Conservation (phyloP, 2,329 filamentous ascomycete species). For the Ascochyta pisi region DNA sequence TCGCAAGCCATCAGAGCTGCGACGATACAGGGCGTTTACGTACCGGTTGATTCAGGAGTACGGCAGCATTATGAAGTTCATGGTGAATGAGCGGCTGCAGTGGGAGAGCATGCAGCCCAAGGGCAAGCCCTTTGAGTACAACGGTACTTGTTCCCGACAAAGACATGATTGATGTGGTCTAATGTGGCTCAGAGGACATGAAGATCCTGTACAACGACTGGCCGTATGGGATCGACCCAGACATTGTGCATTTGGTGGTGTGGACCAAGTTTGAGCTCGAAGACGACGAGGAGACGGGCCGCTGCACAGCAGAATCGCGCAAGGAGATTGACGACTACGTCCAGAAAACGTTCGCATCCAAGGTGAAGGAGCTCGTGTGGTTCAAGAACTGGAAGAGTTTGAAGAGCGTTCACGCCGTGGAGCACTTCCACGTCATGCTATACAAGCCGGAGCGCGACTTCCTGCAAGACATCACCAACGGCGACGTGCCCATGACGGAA, state of each 20-base stretch:
- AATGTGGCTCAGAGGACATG: constrained; percentile 61
- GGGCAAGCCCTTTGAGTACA: constrained; percentile 53
- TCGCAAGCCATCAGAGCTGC: constrained; percentile 76
- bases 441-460: constrained; percentile 76
- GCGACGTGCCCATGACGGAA: constrained; percentile 69
- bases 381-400: constrained; percentile 91
- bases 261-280: constrained; percentile 89
- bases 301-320: constrained; percentile 70
- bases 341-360: constrained; percentile 66
- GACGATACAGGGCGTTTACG: constrained; percentile 77
- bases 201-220: constrained; percentile 89
- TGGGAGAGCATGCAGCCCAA: constrained; percentile 64
- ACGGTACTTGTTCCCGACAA: constrained; percentile 34
- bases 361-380: constrained; percentile 67
- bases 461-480: constrained; percentile 72
- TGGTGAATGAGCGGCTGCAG: constrained; percentile 71
- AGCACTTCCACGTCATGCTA: constrained; percentile 96
- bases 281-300: constrained; percentile 70
- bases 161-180: background rate
- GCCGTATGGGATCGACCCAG: constrained; percentile 83
- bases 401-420: constrained; percentile 84
- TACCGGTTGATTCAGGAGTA: constrained; percentile 68
- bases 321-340: constrained; percentile 75
- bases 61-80: constrained; percentile 79
- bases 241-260: constrained; percentile 84